Base-by-base conservation (phyloP, 1,139 yeast species). In the Williopsis jadinii region DNA sequence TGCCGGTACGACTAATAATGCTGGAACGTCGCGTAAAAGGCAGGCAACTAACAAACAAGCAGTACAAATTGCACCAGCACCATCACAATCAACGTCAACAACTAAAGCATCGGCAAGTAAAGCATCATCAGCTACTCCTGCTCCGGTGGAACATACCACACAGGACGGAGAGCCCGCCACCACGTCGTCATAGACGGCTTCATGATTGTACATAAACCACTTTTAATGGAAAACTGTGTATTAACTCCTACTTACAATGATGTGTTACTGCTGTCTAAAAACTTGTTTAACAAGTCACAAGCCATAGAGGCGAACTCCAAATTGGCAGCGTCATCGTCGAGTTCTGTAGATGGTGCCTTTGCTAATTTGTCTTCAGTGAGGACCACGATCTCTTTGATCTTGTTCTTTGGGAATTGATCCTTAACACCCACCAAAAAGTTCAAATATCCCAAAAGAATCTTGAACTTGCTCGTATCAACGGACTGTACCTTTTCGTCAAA, bases 351-450 rank as follows among this genome's bases (percentile, higher is more conserved):
- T 33, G 41, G 37, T 3, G 31, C 40, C n/a, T 35, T 24, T 1
- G 37, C 34, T 9, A 47, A 12, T 28, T 42, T 43, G 15, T 37
- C 30, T 29, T 44, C 46, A 3, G 46, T 38, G 12, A 32, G 8
- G 3, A 30, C 8, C 5, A 45, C 39, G 37, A 45, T 49, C 44
- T 40, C 52, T 44, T 29, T 47, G 35, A 63, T 43, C 9, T 63
- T 48, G 3, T 50, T 46, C 24, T 54, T 53, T 13, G 56, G 51
- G 35, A 69, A 51, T 10, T 56, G 45, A 0, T 54, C 45, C 35
- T 61, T 70, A 19, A 76, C 57, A 1, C 71, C 73, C 11, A 75
- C 69, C 38, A 80, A 56, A 34, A 81, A 64, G 53, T 80, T 80
- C 50, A 80, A 62, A 57, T 70, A 75, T 2, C 80, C 70, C 30